Conservation (phyloP, 257 asterid genomes). For the Dorcoceras hygrometricum region DNA sequence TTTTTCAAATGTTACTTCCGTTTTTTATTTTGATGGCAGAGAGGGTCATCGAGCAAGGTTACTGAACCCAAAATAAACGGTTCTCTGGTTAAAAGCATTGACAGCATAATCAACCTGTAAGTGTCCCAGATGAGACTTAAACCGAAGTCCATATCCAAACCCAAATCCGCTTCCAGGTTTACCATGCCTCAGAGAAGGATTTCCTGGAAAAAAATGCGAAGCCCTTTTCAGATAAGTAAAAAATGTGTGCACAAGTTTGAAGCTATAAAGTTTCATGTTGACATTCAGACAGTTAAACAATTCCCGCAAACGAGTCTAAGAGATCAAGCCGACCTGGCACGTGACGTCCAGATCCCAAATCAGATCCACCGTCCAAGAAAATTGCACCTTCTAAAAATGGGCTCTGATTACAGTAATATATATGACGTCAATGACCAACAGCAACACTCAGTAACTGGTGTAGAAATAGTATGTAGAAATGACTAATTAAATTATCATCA, state of each 20-base stretch:
- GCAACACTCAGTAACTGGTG: conserved; percentile 2
- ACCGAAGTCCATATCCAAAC: conserved; percentile 78
- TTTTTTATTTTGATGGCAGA: background rate
- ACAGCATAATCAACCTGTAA: conserved; percentile 76
- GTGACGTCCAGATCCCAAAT: conserved; percentile 83
- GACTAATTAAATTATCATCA: conserved; percentile 18
- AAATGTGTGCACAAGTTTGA: background rate
- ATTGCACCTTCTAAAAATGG: conserved; percentile 73
- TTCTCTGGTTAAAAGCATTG: conserved; percentile 73
- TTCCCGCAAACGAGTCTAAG: background rate
- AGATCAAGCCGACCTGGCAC: conserved; percentile 75
- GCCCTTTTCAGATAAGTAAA: background rate
- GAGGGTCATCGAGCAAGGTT: conserved; percentile 43
- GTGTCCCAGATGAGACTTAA: conserved; percentile 78
- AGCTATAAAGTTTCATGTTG: background rate
- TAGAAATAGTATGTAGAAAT: background rate
- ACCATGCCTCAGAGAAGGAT: conserved; percentile 86
- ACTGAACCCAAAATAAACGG: conserved; percentile 74
- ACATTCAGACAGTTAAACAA: background rate
- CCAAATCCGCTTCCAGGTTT: conserved; percentile 88
- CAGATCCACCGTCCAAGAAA: conserved; percentile 90
- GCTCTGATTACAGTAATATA: conserved; percentile 40
- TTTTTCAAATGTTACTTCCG: conserved; percentile 8
- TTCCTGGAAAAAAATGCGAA: conserved; percentile 43
- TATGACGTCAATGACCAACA: conserved; percentile 21